A percentile compares a stretch with the other conserved stretches of the same genome.
These are phyloP conservation scores for Tuber microsphaerosporum DNA, from an alignment of 495 filamentous ascomycete species.

Conservation along the genomic window DNA sequence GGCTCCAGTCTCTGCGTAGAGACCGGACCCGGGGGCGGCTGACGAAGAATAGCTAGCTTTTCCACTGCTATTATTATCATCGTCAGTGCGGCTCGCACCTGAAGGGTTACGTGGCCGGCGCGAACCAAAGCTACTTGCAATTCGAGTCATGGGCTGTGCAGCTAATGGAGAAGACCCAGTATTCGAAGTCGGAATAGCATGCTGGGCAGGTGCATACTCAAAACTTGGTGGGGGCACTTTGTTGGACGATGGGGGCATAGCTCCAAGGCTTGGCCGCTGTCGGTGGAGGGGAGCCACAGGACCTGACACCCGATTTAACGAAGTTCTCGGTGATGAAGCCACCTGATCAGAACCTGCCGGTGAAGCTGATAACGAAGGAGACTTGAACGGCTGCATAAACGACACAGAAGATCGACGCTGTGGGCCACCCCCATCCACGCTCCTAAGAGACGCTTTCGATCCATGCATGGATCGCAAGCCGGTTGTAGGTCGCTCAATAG, in stretches of 20 bases:
- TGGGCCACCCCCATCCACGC: constrained; percentile 45
- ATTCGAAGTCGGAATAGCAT: not conserved
- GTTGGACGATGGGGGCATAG: constrained; percentile 35
- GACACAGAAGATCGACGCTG: constrained; percentile 77
- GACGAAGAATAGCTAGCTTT: constrained; percentile 77
- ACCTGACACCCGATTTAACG: constrained; percentile 45
- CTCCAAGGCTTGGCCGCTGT: constrained; percentile 19
- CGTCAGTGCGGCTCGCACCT: constrained; percentile 65
- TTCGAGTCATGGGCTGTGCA: constrained; percentile 58
- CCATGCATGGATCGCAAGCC: constrained; percentile 53
- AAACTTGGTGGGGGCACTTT: not conserved
- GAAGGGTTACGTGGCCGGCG: constrained; percentile 69
- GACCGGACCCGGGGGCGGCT: constrained; percentile 76
- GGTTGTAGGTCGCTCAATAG: constrained; percentile 55
- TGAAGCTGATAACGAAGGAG: constrained; percentile 85
- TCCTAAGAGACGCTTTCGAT: constrained; percentile 54
- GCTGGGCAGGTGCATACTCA: not conserved
- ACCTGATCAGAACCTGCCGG: constrained; percentile 56
- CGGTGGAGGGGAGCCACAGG: constrained; percentile 29
- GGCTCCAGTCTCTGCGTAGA: constrained; percentile 64
- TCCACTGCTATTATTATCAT: constrained; percentile 79
- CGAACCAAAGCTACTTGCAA: constrained; percentile 82
- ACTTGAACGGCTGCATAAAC: constrained; percentile 84
- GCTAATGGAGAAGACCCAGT: constrained; percentile 31
- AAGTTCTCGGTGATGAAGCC: constrained; percentile 58